Percentiles rank a stretch among this genome's conserved stretches.
Conservation (phyloP, 2,329 filamentous ascomycete genomes). For the Ophiocordyceps australis region DNA sequence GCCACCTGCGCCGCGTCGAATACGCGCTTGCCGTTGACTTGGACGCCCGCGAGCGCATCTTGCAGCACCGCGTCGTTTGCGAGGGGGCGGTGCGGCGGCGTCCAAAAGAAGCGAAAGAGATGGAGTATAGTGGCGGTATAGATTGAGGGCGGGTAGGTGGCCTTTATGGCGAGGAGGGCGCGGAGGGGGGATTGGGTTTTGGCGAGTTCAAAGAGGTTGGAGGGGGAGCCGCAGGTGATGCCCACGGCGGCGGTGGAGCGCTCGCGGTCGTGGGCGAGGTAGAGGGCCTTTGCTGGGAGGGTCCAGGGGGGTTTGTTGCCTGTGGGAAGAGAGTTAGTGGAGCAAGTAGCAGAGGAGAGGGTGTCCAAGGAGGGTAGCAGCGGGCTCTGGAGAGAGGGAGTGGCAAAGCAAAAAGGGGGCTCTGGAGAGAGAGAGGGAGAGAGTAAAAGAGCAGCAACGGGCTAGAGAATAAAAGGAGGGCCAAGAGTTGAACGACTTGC, state of each 20-base stretch:
- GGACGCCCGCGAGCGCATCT: conserved; percentile 11
- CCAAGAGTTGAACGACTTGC: too few relatives aligned
- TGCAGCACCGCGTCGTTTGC: conserved; percentile 35
- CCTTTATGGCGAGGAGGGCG: conserved; percentile 47
- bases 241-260: conserved; percentile 20
- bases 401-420: not conserved
- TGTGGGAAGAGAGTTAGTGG: too few relatives aligned
- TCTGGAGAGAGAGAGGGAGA: not conserved
- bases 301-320: conserved; percentile 64
- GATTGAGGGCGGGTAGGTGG: conserved; percentile 24
- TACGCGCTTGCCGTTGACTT: conserved; percentile 9
- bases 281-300: conserved; percentile 46
- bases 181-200: conserved; percentile 40
- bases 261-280: conserved; percentile 24
- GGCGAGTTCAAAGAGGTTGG: conserved; percentile 22
- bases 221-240: conserved; percentile 17
- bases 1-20: conserved; percentile 34
- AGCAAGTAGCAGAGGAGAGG: too few relatives aligned
- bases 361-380: too few relatives aligned
- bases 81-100: conserved; percentile 37
- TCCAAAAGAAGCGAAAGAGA: conserved; percentile 45
- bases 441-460: too few relatives aligned
- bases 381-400: too few relatives aligned
- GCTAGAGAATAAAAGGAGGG: too few relatives aligned
- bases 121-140: conserved; percentile 35